Conservation (phyloP, 179 eudicot genomes). For the Nepenthes alata region DNA sequence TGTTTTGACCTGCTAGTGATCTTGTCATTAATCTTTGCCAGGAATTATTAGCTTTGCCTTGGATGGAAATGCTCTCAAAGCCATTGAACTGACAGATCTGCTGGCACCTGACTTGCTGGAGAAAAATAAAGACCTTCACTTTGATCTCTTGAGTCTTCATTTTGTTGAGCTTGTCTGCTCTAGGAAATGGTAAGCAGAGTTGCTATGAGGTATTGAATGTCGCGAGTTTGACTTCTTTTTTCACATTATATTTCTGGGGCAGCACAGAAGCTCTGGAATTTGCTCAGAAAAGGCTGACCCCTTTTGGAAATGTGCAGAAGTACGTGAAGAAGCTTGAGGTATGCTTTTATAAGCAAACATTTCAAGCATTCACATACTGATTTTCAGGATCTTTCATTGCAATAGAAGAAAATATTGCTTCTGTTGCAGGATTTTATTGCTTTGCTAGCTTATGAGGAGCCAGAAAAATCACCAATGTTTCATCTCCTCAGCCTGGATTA, state of each 20-base stretch:
- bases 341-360: slow-evolving; percentile 11
- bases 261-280: slow-evolving; percentile 81
- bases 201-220: not conserved
- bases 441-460: slow-evolving; percentile 81
- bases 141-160: slow-evolving; percentile 78
- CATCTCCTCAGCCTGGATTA: slow-evolving; percentile 57
- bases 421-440: slow-evolving; percentile 67
- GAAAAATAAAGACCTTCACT: slow-evolving; percentile 60
- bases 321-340: slow-evolving; percentile 65
- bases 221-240: slow-evolving; percentile 4
- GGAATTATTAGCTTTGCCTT: slow-evolving; percentile 53
- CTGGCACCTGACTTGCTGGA: slow-evolving; percentile 69
- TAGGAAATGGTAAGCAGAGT: slow-evolving; percentile 45
- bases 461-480: slow-evolving; percentile 87
- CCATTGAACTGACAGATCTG: slow-evolving; percentile 75
- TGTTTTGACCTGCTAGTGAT: not conserved
- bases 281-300: slow-evolving; percentile 60
- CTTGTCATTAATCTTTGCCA: slow-evolving; percentile 16
- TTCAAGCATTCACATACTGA: not conserved
- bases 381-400: not conserved
- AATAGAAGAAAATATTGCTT: not conserved
- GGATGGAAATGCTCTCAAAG: slow-evolving; percentile 62
- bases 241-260: slow-evolving; percentile 24
- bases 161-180: slow-evolving; percentile 74
- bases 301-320: slow-evolving; percentile 57